phyloP scores from a whole-genome alignment of 2,329 filamentous ascomycete genomes.

The Didymosphaeria variabile region DNA sequence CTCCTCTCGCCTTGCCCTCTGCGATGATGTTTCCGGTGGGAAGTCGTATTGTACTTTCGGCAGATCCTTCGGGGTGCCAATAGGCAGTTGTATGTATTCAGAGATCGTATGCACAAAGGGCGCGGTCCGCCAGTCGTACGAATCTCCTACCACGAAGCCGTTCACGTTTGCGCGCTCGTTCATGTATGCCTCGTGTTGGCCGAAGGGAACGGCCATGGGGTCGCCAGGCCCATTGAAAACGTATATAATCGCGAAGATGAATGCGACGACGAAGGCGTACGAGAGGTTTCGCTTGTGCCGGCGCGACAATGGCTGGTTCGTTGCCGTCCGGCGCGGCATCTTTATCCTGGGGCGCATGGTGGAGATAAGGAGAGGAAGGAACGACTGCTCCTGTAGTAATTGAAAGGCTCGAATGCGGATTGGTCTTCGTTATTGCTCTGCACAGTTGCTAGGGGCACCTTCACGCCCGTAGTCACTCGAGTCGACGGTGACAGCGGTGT shows the following conservation, averaged over 20 bases:
- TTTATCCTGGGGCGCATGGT: constrained; percentile 43
- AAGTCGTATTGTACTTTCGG: constrained; percentile 55
- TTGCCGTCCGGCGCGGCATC: constrained; percentile 32
- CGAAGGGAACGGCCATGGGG: constrained; percentile 38
- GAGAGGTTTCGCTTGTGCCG: constrained; percentile 40
- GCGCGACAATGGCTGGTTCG: constrained; percentile 39
- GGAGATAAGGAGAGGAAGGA: constrained; percentile 3
- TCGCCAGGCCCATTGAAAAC: constrained; percentile 42
- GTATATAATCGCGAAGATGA: constrained; percentile 40
- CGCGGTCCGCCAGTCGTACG: constrained; percentile 54
- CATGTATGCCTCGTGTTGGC: constrained; percentile 43
- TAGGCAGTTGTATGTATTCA: constrained; percentile 49
- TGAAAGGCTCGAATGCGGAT: neutral
- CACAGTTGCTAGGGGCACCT: constrained; percentile 6
- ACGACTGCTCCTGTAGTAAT: neutral
- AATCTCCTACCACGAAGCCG: constrained; percentile 30
- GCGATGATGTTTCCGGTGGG: constrained; percentile 41
- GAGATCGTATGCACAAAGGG: constrained; percentile 50
- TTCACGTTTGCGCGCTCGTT: constrained; percentile 32
- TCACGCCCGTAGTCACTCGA: neutral
- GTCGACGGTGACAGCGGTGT: neutral
- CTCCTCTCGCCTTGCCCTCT: constrained; percentile 39
- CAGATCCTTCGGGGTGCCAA: constrained; percentile 45
- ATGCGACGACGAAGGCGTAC: constrained; percentile 34
- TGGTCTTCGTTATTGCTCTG: neutral